phyloP scores from a whole-genome alignment of 352 stramenopile species.

The Blastocystis sp. region DNA sequence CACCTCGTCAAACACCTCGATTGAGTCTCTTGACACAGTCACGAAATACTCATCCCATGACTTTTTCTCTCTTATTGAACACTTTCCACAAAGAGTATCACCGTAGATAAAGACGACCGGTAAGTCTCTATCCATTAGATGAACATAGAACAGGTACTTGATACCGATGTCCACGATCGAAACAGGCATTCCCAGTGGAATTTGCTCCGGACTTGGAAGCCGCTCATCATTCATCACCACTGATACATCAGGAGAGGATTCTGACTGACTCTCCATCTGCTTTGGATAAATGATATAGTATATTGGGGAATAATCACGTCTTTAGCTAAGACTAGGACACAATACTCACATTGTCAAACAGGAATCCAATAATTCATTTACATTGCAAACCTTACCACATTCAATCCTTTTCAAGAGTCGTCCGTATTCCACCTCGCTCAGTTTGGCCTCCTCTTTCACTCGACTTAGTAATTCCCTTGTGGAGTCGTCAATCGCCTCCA shows the following conservation, averaged over 20 bases:
- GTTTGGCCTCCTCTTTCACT: not conserved
- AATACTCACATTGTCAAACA: not conserved
- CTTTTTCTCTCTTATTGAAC: not conserved
- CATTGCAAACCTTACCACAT: not conserved
- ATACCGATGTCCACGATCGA: slow-evolving; percentile 7
- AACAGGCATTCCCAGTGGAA: not conserved
- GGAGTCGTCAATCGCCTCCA: slow-evolving; percentile 12
- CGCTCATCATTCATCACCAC: not conserved
- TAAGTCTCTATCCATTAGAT: not conserved
- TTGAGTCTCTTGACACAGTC: not conserved
- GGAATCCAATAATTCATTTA: not conserved
- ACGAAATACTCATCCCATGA: not conserved
- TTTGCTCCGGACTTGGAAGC: not conserved
- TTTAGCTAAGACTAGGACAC: not conserved
- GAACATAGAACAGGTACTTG: not conserved
- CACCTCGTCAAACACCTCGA: not conserved
- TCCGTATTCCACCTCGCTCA: slow-evolving; percentile 38
- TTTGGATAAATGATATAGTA: not conserved
- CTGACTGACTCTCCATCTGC: not conserved
- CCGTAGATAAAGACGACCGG: not conserved
- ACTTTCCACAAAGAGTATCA: not conserved
- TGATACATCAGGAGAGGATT: not conserved
- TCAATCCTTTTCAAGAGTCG: slow-evolving; percentile 22
- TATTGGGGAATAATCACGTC: slow-evolving; percentile 3
- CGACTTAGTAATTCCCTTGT: not conserved